Base-by-base conservation (phyloP, 805 yeast species). In the Ogataea salicorniae region DNA sequence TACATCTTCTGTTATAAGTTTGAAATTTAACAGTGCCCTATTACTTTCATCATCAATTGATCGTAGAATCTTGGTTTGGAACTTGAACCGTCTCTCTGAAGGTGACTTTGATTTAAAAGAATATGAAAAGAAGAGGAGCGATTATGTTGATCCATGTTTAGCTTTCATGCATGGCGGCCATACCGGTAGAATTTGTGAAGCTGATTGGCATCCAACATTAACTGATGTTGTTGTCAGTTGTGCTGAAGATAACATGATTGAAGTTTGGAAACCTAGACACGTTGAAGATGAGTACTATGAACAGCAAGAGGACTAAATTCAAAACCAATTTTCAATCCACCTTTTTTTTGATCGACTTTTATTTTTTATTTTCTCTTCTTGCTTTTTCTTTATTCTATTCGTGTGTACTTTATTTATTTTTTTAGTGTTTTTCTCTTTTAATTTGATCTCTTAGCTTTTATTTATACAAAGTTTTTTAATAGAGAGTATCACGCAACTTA, bases 131-230 rank as follows among this genome's bases (percentile, higher is more conserved):
- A 83, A 77, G 52, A 60, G 61, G 38, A 74, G 75, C 29, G 75
- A 75, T 34, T 78, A 76, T 51, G 79, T 81, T 11, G 95, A 90
- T 53, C 94, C 96, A 6, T 84, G 89, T 62, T 74, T 89, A 48
- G 67, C 69, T 22, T 89, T 87, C 60, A 77, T 87, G 58, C 96
- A 90, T 64, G 96, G 95, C 15, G 96, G 96, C 13, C 96, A 89
- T 67, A 80, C 90, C 2, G 79, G 78, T 42, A 73, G 81, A 45
- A 74, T 89, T 40, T 73, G 81, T 47, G 92, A 83, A 54, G 69
- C 84, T 42, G 81, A 76, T 47, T 79, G 91, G 76, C 83, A 84
- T 58, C 87, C 88, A 2, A 64, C 61, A 9, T 65, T 83, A 42
- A 72, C 74, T 23, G 76, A 82, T 66, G 72, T 86, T 1, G 63